A percentile compares a stretch with the other conserved stretches of the same genome.
These are phyloP conservation scores for Nadsonia commutata DNA, from an alignment of 1,139 yeast genomes.

Conservation along the genomic window DNA sequence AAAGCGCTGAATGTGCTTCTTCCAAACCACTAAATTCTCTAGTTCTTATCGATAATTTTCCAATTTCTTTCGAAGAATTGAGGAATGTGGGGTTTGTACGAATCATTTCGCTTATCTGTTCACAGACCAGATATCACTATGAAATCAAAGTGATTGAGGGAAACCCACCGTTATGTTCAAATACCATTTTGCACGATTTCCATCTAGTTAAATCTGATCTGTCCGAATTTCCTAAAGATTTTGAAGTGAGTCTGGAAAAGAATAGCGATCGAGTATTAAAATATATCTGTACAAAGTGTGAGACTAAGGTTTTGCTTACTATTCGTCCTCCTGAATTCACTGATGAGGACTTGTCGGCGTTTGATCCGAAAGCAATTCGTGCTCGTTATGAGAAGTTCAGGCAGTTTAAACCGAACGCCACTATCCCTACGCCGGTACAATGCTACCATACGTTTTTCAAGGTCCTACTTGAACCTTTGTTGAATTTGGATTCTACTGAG, in stretches of 20 bases:
- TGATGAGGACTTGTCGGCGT: conserved; percentile 12
- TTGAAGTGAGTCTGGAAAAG: conserved; percentile 5
- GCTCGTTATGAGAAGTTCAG: conserved; percentile 13
- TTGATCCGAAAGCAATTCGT: conserved; percentile 11
- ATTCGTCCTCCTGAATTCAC: conserved; percentile 17
- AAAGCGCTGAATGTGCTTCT: neutral
- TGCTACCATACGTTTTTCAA: conserved; percentile 16
- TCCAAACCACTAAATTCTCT: neutral
- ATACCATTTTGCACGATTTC: conserved; percentile 10
- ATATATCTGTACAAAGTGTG: conserved; percentile 12
- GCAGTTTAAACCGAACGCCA: conserved; percentile 13
- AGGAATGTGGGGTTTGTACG: neutral
- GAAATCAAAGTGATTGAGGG: conserved; percentile 9
- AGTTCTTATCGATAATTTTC: neutral
- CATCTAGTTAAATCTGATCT: conserved; percentile 9
- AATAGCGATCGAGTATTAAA: conserved; percentile 8
- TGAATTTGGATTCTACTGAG: conserved; percentile 9
- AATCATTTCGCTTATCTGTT: conserved; percentile 9
- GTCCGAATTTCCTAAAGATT: conserved; percentile 5
- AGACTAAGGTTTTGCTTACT: conserved; percentile 10
- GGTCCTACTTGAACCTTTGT: conserved; percentile 17
- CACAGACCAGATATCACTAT: conserved; percentile 12
- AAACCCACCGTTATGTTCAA: neutral
- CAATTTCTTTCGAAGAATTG: neutral
- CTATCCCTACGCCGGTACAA: conserved; percentile 13